A percentile compares a stretch with the other conserved stretches of the same genome.
Evolutionary conservation across 2,329 filamentous ascomycete species (phyloP).

Genomic region (Tolypocladium endophyticum): DNA sequence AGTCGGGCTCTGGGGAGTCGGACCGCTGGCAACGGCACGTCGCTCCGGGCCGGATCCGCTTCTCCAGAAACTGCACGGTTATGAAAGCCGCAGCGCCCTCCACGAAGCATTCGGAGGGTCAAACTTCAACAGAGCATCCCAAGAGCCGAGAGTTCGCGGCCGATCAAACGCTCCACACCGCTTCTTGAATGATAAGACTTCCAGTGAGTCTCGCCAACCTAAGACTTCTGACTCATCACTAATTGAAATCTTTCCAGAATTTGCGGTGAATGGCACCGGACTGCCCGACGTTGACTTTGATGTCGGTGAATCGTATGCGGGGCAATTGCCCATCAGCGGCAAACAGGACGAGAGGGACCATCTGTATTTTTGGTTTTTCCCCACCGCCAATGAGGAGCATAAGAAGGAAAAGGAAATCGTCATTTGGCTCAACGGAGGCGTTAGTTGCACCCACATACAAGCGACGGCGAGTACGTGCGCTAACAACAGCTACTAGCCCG

Average conservation of each 20-base stretch:
- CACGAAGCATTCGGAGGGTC: neutral
- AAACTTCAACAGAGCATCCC: too few relatives aligned
- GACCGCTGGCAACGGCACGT: neutral
- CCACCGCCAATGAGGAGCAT: conserved; percentile 33
- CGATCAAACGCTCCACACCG: neutral
- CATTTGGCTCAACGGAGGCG: conserved; percentile 50
- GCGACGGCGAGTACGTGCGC: neutral
- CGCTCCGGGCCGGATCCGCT: neutral
- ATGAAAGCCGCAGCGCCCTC: too few relatives aligned
- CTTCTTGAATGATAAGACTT: neutral
- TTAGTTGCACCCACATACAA: conserved; percentile 11
- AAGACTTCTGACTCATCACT: too few relatives aligned
- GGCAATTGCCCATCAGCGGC: conserved; percentile 43
- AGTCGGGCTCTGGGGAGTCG: neutral
- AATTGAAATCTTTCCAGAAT: conserved; percentile 26
- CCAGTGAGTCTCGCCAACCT: neutral
- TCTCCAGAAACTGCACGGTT: neutral
- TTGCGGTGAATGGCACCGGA: conserved; percentile 47
- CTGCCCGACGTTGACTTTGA: conserved; percentile 58
- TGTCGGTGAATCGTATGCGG: conserved; percentile 47
- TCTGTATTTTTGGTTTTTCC: conserved; percentile 60
- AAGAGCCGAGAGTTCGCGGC: neutral
- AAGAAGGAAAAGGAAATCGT: conserved; percentile 45
- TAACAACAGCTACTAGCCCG: conserved; percentile 20
- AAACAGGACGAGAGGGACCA: conserved; percentile 36